Percentiles rank a stretch among this genome's conserved stretches.
Conservation (phyloP, 306 rosid species). For the Elaeagnus macrophylla region DNA sequence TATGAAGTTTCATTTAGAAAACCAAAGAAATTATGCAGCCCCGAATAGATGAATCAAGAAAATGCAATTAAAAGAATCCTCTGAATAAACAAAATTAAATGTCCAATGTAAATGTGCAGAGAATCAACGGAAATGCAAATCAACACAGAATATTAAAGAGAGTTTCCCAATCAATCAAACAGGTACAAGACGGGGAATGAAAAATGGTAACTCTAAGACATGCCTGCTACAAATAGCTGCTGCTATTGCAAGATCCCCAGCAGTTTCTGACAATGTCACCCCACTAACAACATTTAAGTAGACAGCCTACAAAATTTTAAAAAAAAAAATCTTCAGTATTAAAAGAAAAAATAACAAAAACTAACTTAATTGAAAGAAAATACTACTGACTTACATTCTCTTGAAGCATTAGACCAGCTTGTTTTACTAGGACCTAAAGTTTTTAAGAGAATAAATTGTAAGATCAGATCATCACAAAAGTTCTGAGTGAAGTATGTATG, state of each 20-base stretch:
- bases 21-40: neutral
- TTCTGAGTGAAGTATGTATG: neutral
- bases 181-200: neutral
- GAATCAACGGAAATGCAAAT: neutral
- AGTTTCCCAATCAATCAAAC: too few relatives aligned
- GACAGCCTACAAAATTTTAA: conserved; percentile 43
- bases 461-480: conserved; percentile 10
- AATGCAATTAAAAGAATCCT: too few relatives aligned
- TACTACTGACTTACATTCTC: conserved; percentile 48
- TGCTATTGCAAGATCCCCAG: conserved; percentile 95
- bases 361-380: conserved; percentile 1
- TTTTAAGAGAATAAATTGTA: conserved; percentile 17
- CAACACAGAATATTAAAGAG: too few relatives aligned
- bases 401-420: conserved; percentile 72
- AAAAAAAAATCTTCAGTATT: conserved; percentile 11
- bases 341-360: conserved; percentile 6
- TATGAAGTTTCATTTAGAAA: neutral
- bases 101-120: too few relatives aligned
- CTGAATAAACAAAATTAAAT: too few relatives aligned
- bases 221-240: conserved; percentile 98
- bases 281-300: conserved; percentile 79
- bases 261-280: conserved; percentile 58
- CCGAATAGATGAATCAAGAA: too few relatives aligned
- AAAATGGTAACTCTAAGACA: neutral
- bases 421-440: conserved; percentile 74